These are phyloP conservation scores for Solanum bukasovii DNA, from an alignment of 257 asterid genomes.

Conservation along the genomic window DNA sequence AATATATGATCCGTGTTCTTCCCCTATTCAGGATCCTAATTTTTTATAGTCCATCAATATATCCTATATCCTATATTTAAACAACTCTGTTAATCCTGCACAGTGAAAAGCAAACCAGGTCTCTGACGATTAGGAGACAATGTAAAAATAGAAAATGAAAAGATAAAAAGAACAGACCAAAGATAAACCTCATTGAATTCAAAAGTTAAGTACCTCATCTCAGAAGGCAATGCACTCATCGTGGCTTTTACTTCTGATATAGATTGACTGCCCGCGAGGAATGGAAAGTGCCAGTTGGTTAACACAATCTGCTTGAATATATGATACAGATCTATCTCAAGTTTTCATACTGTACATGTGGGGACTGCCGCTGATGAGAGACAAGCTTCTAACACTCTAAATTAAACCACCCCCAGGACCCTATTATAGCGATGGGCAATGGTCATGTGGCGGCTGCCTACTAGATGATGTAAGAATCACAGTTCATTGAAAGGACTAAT, in stretches of 20 bases:
- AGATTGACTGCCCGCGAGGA: neutral
- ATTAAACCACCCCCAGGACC: neutral
- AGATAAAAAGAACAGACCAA: neutral
- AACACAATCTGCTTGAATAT: neutral
- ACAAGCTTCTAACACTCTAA: neutral
- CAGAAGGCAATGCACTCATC: neutral
- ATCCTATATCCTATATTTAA: neutral
- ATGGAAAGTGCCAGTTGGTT: neutral
- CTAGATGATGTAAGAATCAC: neutral
- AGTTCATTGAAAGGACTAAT: constrained; percentile 23
- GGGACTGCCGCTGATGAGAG: neutral
- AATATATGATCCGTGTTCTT: neutral
- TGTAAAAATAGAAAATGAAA: neutral
- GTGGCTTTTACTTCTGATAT: neutral
- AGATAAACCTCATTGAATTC: neutral
- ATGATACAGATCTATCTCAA: neutral
- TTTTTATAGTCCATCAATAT: neutral
- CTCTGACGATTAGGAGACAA: neutral
- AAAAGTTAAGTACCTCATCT: neutral
- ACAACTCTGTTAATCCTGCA: neutral
- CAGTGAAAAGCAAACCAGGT: neutral
- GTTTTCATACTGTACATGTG: neutral
- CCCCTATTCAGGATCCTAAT: neutral
- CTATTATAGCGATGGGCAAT: neutral
- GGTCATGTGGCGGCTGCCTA: neutral